Evolutionary conservation across 2,329 filamentous ascomycete genomes (phyloP).

Genomic region (Neocatenulostroma microsporum): DNA sequence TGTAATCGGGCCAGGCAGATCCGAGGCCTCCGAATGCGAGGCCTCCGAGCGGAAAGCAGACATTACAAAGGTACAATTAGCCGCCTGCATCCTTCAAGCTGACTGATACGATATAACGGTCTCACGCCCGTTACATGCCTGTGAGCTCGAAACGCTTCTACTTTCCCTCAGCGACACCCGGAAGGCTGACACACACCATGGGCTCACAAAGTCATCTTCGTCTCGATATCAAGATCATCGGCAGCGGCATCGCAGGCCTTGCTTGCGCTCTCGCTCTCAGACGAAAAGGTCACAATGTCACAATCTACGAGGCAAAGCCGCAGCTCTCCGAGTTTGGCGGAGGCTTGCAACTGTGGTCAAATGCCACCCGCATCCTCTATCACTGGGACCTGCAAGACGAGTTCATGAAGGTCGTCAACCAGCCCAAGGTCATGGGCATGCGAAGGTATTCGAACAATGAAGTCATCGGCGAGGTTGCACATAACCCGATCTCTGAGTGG

Average conservation of each 20-base stretch:
- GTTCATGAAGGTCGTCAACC: conserved; percentile 3
- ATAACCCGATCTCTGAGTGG: conserved; percentile 6
- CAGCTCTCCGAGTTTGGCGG: conserved; percentile 29
- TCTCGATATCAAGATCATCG: conserved; percentile 46
- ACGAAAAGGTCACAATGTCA: conserved; percentile 45
- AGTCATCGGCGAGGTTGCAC: conserved; percentile 8
- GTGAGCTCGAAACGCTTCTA: no score
- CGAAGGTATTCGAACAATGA: conserved; percentile 3
- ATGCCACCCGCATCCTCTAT: conserved; percentile 10
- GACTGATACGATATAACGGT: no score
- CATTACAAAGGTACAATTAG: no score
- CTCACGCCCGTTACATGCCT: no score
- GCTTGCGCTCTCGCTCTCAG: conserved; percentile 43
- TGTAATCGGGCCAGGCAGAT: no score
- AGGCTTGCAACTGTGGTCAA: conserved; percentile 10
- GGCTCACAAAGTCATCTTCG: background rate
- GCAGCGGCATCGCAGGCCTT: conserved; percentile 48
- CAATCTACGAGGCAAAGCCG: conserved; percentile 47
- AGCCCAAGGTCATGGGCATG: conserved; percentile 7
- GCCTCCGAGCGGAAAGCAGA: no score
- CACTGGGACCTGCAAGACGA: conserved; percentile 8
- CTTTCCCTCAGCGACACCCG: no score
- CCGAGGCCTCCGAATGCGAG: no score
- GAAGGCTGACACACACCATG: conserved; percentile 1
- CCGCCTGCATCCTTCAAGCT: no score